Evolutionary conservation across 2,329 filamentous ascomycete genomes (phyloP).

Genomic region (Teratosphaeria zuluensis): DNA sequence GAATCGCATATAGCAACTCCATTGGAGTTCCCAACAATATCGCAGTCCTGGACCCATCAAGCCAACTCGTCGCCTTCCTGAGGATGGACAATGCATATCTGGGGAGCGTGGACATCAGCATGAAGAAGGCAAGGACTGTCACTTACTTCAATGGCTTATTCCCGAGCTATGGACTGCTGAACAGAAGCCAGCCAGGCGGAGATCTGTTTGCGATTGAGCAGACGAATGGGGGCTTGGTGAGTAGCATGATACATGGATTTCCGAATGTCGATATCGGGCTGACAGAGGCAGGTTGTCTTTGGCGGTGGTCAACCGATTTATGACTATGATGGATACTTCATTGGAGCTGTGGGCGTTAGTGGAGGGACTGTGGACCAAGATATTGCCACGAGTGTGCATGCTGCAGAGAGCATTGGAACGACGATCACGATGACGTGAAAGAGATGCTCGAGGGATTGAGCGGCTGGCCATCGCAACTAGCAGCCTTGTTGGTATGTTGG

Average conservation of each 20-base stretch:
- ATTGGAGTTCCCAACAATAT: slow-evolving; percentile 15
- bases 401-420: slow-evolving; percentile 8
- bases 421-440: slow-evolving; percentile 1
- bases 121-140: slow-evolving; percentile 22
- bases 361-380: slow-evolving; percentile 9
- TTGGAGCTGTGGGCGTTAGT: too few relatives aligned
- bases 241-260: too few relatives aligned
- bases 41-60: slow-evolving; percentile 20
- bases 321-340: too few relatives aligned
- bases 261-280: too few relatives aligned
- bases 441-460: too few relatives aligned
- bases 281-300: too few relatives aligned
- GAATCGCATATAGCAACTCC: slow-evolving; percentile 7
- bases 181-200: slow-evolving; percentile 15
- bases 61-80: slow-evolving; percentile 20
- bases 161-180: slow-evolving; percentile 16
- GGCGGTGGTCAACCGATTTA: too few relatives aligned
- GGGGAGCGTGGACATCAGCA: slow-evolving; percentile 19
- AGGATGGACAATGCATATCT: slow-evolving; percentile 24
- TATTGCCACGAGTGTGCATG: slow-evolving; percentile 10
- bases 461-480: too few relatives aligned
- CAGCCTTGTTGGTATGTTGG: too few relatives aligned
- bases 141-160: slow-evolving; percentile 21
- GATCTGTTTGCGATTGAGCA: slow-evolving; percentile 16
- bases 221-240: slow-evolving; percentile 18